Evolutionary conservation across 768 basidiomycete genomes (phyloP).

Genomic region (Crucibulum laeve): DNA sequence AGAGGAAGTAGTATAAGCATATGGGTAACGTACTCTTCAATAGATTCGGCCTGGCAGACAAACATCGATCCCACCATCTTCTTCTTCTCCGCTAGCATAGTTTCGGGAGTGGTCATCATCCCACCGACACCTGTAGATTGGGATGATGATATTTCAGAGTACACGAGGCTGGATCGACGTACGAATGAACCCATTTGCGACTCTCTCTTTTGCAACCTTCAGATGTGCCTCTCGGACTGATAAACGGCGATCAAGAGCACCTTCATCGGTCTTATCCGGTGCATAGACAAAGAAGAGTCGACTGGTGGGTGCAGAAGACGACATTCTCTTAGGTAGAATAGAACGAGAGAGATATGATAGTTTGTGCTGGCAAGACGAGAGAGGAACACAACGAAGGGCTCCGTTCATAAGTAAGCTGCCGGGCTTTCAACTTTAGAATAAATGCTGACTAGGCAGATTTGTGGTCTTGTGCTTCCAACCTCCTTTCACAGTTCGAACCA

Average conservation of each 20-base stretch:
- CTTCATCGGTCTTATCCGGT: conserved; percentile 60
- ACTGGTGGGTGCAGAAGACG: conserved; percentile 9
- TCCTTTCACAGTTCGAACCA: too few species aligned
- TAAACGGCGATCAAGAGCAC: conserved; percentile 51
- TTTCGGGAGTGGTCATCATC: conserved; percentile 53
- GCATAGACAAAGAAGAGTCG: conserved; percentile 51
- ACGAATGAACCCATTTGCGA: conserved; percentile 48
- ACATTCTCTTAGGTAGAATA: conserved; percentile 1
- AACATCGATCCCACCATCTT: conserved; percentile 61
- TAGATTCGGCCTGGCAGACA: conserved; percentile 47
- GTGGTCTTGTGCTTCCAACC: too few species aligned
- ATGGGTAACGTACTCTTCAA: conserved; percentile 35
- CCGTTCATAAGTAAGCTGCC: too few species aligned
- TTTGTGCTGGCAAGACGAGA: neutral
- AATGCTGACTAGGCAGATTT: too few species aligned
- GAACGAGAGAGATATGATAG: neutral
- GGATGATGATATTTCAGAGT: neutral
- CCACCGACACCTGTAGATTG: conserved; percentile 48
- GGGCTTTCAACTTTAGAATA: too few species aligned
- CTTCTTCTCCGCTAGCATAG: conserved; percentile 37
- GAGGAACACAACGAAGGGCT: too few species aligned
- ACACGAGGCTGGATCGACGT: conserved; percentile 15
- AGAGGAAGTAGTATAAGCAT: conserved; percentile 12
- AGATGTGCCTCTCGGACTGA: conserved; percentile 53
- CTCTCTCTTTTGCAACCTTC: conserved; percentile 33